A percentile compares a stretch with the other conserved stretches of the same genome.
Evolutionary conservation across 441 rosid genomes (phyloP).

Genomic region (Macaranga tanarius): DNA sequence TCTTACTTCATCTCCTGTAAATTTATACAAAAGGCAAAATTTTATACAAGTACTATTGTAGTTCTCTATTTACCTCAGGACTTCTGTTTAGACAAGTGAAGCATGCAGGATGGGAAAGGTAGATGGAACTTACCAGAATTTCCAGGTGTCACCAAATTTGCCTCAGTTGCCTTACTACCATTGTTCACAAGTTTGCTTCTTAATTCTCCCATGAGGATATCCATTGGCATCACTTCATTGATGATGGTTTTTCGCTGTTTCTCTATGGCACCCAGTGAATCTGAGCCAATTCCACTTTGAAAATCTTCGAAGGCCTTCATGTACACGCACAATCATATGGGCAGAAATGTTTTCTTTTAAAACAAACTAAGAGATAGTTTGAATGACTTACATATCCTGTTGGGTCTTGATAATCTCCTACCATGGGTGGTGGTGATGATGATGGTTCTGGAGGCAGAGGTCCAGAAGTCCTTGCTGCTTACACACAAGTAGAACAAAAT

Average conservation of each 20-base stretch:
- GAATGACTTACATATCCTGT: constrained; percentile 46
- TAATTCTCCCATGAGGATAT: constrained; percentile 37
- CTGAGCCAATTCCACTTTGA: constrained; percentile 44
- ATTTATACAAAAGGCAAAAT: constrained; percentile 19
- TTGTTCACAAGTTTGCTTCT: constrained; percentile 38
- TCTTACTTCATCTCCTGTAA: constrained; percentile 57
- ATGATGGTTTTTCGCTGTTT: constrained; percentile 34
- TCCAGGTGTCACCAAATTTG: constrained; percentile 47
- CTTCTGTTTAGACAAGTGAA: constrained; percentile 13
- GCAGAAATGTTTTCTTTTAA: constrained; percentile 7
- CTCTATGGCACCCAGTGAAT: constrained; percentile 48
- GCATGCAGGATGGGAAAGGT: not conserved
- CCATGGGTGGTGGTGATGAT: constrained; percentile 39
- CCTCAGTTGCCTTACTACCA: constrained; percentile 31
- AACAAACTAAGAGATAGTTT: constrained; percentile 12
- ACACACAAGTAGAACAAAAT: constrained; percentile 17
- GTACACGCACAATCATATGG: constrained; percentile 34
- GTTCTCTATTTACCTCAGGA: constrained; percentile 17
- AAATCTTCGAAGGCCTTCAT: constrained; percentile 52
- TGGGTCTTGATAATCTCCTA: constrained; percentile 37
- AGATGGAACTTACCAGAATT: constrained; percentile 50
- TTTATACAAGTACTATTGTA: not conserved
- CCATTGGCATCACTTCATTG: constrained; percentile 35
- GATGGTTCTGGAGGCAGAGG: constrained; percentile 52
- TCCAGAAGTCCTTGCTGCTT: constrained; percentile 51